Percentiles rank a stretch among this genome's conserved stretches.
phyloP scores from a whole-genome alignment of 257 asterid species.

The Jaltomata sinuosa region DNA sequence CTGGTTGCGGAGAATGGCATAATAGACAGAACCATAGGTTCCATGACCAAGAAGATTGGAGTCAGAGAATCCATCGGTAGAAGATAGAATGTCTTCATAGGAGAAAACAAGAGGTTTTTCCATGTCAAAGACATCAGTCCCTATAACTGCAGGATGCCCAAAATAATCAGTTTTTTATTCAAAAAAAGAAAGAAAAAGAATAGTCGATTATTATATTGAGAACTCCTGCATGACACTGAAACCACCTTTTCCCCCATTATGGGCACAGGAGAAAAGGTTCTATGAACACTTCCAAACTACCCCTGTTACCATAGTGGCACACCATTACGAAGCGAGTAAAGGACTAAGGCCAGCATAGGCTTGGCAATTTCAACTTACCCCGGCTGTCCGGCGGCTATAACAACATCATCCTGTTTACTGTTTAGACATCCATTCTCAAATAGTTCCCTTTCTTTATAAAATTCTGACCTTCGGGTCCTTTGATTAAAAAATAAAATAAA shows the following conservation, averaged over 20 bases:
- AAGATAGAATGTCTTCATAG: constrained; percentile 55
- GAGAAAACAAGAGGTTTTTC: constrained; percentile 80
- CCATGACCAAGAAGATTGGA: constrained; percentile 92
- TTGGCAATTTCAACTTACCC: not conserved
- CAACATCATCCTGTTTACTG: not conserved
- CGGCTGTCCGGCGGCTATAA: not conserved
- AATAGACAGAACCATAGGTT: constrained; percentile 87
- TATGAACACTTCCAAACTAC: not conserved
- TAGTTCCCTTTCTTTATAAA: no score
- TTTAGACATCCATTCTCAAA: not conserved
- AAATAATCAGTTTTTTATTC: not conserved
- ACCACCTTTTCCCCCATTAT: not conserved
- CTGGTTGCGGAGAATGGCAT: constrained; percentile 81
- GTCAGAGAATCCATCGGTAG: constrained; percentile 82
- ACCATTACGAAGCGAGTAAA: not conserved
- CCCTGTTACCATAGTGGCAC: not conserved
- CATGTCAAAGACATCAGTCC: constrained; percentile 73
- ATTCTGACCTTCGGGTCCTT: no score
- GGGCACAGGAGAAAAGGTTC: not conserved
- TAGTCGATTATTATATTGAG: not conserved
- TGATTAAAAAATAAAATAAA: no score
- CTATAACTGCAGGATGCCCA: constrained; percentile 57
- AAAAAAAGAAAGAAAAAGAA: not conserved
- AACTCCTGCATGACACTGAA: not conserved
- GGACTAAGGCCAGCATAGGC: not conserved